These are phyloP conservation scores for Periconia sp. DNA, from an alignment of 2,329 filamentous ascomycete genomes.

Conservation along the genomic window DNA sequence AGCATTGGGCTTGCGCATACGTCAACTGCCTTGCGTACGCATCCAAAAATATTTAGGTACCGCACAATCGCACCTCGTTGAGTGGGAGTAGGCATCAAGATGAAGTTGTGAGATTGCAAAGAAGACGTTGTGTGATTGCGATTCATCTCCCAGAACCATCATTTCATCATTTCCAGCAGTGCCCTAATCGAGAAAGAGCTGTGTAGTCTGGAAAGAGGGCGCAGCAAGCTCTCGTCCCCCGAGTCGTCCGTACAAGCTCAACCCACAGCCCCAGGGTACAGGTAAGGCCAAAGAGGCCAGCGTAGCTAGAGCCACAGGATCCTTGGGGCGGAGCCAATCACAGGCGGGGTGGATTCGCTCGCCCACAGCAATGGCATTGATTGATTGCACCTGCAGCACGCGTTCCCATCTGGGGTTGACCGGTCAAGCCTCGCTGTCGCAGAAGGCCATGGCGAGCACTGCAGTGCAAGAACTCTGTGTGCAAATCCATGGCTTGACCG, in stretches of 20 bases:
- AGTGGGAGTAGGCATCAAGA: no score
- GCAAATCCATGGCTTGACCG: constrained; percentile 12
- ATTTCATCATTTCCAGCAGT: no score
- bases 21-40: no score
- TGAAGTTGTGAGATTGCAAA: no score
- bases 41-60: no score
- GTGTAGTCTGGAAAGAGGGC: neutral
- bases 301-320: neutral
- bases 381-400: constrained; percentile 4
- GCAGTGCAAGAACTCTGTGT: neutral
- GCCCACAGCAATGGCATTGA: neutral
- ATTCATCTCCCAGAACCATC: no score
- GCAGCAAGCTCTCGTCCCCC: neutral
- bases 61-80: no score
- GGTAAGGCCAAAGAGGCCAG: neutral
- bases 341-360: neutral
- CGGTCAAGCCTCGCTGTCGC: constrained; percentile 14
- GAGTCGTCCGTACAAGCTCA: neutral
- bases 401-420: constrained; percentile 10
- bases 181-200: neutral
- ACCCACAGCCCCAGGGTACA: constrained; percentile 7
- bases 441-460: constrained; percentile 10
- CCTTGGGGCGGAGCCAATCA: neutral
- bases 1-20: neutral
- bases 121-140: no score